These are phyloP conservation scores for Phycomyces blakesleeanus DNA, from an alignment of 192 early-diverging fungal species.

Conservation along the genomic window DNA sequence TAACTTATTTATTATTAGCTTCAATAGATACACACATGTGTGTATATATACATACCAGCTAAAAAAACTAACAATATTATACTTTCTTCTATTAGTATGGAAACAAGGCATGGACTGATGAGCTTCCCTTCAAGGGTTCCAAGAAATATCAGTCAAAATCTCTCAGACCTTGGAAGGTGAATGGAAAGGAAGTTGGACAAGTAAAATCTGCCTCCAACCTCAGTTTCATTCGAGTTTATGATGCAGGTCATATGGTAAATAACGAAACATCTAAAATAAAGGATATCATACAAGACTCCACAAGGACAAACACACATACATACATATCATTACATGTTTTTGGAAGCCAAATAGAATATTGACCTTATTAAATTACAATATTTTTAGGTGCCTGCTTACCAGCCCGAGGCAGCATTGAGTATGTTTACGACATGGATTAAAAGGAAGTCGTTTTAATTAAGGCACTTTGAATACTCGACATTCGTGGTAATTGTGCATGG, in stretches of 20 bases:
- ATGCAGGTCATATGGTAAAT: constrained; percentile 79
- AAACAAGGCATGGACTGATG: constrained; percentile 85
- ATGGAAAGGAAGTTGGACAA: constrained; percentile 61
- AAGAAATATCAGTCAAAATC: constrained; percentile 74
- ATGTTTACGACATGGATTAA: constrained; percentile 85
- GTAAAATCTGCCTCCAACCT: constrained; percentile 30
- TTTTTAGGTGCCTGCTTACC: constrained; percentile 77
- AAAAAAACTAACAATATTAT: no score
- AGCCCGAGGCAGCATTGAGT: constrained; percentile 74
- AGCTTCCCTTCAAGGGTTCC: constrained; percentile 61
- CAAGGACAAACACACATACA: no score
- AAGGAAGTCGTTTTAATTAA: not conserved
- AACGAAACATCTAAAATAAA: no score
- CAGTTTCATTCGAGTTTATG: constrained; percentile 84
- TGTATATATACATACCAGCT: no score
- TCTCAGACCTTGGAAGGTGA: constrained; percentile 56
- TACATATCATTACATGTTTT: no score
- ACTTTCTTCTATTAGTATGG: constrained; percentile 15
- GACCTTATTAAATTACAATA: no score
- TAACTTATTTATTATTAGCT: no score
- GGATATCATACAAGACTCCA: no score
- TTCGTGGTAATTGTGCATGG: no score
- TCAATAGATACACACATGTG: no score
- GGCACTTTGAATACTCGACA: no score
- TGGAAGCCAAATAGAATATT: no score